These are phyloP conservation scores for Apophysomyces variabilis DNA, from an alignment of 371 early-diverging fungal species.

Conservation along the genomic window DNA sequence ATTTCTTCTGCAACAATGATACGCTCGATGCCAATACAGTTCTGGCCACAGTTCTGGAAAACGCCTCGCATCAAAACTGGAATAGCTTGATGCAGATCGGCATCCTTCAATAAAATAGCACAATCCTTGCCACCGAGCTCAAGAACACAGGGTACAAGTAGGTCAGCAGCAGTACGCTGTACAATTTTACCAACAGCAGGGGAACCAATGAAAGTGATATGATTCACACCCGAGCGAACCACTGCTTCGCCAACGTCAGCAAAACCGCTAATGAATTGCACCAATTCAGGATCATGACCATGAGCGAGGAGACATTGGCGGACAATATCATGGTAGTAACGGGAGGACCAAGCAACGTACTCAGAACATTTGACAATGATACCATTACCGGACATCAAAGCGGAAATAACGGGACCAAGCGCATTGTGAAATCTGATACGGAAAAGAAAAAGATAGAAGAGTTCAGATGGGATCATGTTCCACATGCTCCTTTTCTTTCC, in stretches of 20 bases:
- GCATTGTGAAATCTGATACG: constrained; percentile 73
- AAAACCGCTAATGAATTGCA: constrained; percentile 81
- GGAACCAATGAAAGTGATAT: constrained; percentile 87
- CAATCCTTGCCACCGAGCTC: constrained; percentile 94
- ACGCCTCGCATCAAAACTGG: constrained; percentile 80
- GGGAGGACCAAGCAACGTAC: constrained; percentile 83
- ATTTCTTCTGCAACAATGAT: constrained; percentile 69
- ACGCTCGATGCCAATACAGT: constrained; percentile 84
- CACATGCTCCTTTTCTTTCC: too few species aligned
- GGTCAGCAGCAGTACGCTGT: constrained; percentile 72
- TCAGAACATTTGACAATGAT: constrained; percentile 86
- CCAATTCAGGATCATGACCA: constrained; percentile 77
- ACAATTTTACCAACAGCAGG: constrained; percentile 81
- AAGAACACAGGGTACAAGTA: constrained; percentile 83
- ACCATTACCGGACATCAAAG: constrained; percentile 86
- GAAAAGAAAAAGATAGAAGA: background rate
- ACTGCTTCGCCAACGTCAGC: constrained; percentile 82
- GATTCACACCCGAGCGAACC: constrained; percentile 65
- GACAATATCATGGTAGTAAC: constrained; percentile 68
- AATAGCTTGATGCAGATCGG: constrained; percentile 68
- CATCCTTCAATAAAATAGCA: constrained; percentile 78
- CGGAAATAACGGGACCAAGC: constrained; percentile 82
- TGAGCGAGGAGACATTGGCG: constrained; percentile 66
- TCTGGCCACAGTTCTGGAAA: constrained; percentile 88
- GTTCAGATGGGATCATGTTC: too few species aligned